Conservation (phyloP, 495 filamentous ascomycete genomes). For the Daldinia grandis region DNA sequence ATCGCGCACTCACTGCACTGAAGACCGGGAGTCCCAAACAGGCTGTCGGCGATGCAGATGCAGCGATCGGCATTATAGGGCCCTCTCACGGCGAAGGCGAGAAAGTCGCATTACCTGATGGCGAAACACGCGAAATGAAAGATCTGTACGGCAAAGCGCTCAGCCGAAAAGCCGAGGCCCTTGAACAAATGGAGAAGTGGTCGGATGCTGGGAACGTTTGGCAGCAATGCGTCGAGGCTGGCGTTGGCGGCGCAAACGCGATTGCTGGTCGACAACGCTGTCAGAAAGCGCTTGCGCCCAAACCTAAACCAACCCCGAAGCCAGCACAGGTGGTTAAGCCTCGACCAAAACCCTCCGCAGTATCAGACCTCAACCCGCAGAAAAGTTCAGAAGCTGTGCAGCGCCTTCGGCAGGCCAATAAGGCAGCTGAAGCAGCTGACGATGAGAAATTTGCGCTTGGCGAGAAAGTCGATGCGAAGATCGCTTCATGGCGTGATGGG, state of each 20-base stretch:
- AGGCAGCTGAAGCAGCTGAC: conserved; percentile 81
- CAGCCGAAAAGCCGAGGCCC: conserved; percentile 91
- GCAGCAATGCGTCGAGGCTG: conserved; percentile 82
- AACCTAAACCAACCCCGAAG: conserved; percentile 53
- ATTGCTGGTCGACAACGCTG: conserved; percentile 89
- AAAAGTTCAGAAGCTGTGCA: conserved; percentile 72
- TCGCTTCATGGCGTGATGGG: conserved; percentile 82
- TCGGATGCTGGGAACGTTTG: conserved; percentile 79
- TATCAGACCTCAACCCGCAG: conserved; percentile 51
- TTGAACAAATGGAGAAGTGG: conserved; percentile 97
- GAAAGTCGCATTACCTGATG: conserved; percentile 68
- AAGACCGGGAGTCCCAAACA: conserved; percentile 91
- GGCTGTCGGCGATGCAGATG: conserved; percentile 83
- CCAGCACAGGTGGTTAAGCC: conserved; percentile 45
- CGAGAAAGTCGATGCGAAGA: conserved; percentile 80
- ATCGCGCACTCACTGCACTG: conserved; percentile 86
- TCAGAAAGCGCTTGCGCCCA: conserved; percentile 79
- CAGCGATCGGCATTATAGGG: conserved; percentile 82
- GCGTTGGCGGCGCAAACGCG: conserved; percentile 81
- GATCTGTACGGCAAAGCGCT: conserved; percentile 93
- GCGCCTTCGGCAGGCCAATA: conserved; percentile 80
- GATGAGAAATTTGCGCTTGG: conserved; percentile 91
- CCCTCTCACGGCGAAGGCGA: conserved; percentile 79
- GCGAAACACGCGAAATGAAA: conserved; percentile 81
- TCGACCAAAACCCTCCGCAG: conserved; percentile 56